These are phyloP conservation scores for Nitzschia putrida DNA, from an alignment of 108 stramenopile genomes.

Conservation along the genomic window DNA sequence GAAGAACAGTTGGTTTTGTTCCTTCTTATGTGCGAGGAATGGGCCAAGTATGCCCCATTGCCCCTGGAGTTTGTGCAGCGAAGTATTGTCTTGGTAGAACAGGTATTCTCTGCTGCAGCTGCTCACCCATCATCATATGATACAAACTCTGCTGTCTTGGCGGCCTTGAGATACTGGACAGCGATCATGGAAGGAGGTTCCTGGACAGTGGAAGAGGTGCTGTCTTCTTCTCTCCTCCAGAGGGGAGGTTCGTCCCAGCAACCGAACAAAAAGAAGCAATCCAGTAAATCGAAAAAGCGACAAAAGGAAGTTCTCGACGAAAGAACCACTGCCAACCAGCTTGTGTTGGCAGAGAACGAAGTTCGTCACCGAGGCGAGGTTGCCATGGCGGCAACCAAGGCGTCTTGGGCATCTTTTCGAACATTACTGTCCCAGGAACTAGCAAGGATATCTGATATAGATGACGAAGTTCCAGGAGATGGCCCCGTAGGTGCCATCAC, in stretches of 20 bases:
- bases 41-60: constrained; percentile 73
- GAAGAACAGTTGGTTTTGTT: constrained; percentile 19
- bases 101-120: constrained; percentile 11
- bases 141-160: constrained; percentile 18
- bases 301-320: constrained; percentile 56
- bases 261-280: constrained; percentile 54
- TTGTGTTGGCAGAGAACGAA: constrained; percentile 52
- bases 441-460: constrained; percentile 10
- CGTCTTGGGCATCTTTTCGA: constrained; percentile 43
- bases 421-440: constrained; percentile 18
- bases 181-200: constrained; percentile 74
- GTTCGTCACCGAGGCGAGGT: constrained; percentile 58
- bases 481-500: constrained; percentile 55
- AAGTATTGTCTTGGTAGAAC: constrained; percentile 34
- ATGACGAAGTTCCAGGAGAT: constrained; percentile 50
- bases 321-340: constrained; percentile 35
- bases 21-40: constrained; percentile 49
- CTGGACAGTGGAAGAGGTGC: constrained; percentile 62
- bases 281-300: constrained; percentile 69
- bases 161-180: constrained; percentile 60
- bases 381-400: constrained; percentile 54
- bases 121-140: constrained; percentile 7
- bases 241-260: constrained; percentile 36
- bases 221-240: constrained; percentile 55
- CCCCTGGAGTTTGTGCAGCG: constrained; percentile 54